phyloP scores from a whole-genome alignment of 306 rosid genomes.

The Purshia tridentata region DNA sequence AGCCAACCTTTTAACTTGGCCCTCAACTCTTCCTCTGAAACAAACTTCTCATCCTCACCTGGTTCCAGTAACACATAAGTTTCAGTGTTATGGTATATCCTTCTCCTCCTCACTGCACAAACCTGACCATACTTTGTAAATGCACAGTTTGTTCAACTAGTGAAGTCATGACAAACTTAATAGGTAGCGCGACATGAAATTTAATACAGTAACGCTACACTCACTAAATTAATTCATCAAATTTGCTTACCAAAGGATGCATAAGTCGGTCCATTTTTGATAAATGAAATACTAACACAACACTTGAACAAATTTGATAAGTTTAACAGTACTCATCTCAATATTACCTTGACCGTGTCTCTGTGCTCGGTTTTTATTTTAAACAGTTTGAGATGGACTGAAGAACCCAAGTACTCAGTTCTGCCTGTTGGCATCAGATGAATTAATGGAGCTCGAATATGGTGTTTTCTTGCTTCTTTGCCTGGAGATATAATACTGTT shows the following conservation, averaged over 20 bases:
- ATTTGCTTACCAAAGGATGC: no score
- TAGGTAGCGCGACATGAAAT: neutral
- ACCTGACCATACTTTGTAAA: constrained; percentile 30
- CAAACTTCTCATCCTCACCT: constrained; percentile 83
- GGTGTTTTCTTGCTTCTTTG: constrained; percentile 26
- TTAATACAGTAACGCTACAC: neutral
- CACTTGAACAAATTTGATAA: no score
- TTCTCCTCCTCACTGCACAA: constrained; percentile 63
- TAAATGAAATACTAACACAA: no score
- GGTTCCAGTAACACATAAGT: constrained; percentile 80
- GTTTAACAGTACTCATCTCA: no score
- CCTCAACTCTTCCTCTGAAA: constrained; percentile 72
- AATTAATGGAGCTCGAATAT: constrained; percentile 12
- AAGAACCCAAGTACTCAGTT: constrained; percentile 27
- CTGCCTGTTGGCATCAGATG: constrained; percentile 12
- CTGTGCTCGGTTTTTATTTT: constrained; percentile 14
- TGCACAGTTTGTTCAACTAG: no score
- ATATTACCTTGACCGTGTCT: constrained; percentile 40
- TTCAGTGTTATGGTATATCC: constrained; percentile 55
- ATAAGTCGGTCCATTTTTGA: no score
- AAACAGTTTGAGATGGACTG: constrained; percentile 31
- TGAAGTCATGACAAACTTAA: no score
- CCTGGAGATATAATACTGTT: constrained; percentile 27
- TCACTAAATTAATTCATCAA: no score
- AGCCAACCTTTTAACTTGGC: constrained; percentile 54